Evolutionary conservation across 768 basidiomycete genomes (phyloP), one percentile per base, ranked within the genome.

Genomic region (Phylloporus rhodoxanthus): DNA sequence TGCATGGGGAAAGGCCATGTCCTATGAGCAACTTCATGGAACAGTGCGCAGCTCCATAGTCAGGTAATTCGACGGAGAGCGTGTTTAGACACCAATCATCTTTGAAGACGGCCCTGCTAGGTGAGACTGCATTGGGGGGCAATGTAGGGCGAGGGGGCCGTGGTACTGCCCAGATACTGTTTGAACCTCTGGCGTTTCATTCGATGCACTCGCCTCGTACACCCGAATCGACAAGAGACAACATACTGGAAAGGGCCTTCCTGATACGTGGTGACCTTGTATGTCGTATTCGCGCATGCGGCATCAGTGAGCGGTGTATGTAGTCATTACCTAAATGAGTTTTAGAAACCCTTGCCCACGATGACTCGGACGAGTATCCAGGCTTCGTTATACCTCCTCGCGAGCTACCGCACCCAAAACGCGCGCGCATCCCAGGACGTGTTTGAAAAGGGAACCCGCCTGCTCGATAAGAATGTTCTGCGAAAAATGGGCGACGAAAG

Each of bases 401-500:
- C 81, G 28, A 72, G 68, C 4, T 81, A 77, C 60, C 74, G 81
- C 47, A 61, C 71, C 43, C 76, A 76, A 29, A 80, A 77, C 57
- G 54, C 60, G 11, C 68, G 74, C 17, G 74, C 76, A 0, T 84
- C 85, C 1, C 77, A 80, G 51, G 80, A 85, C 45, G 74, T 74
- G 3, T 77, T 86, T 20, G 68, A 79, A 37, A 72, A 78, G 39
- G 85, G 84, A 4, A 52, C 70, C 8, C 29, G 67, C 2, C 57
- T 87, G 1, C 68, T 87, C 34, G 72, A 78, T 45, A 72, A 75
- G 4, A 74, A 77, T 48, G 68, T 50, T 2, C 55, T 70, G 4
- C 56, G 63, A 23, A 76, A 73, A 41, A 65, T 78, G 23, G 80
- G 78, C 3, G 79, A 85, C 50, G 81, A 86, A 53, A 73, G 84